A percentile compares a stretch with the other conserved stretches of the same genome.
Conservation (phyloP, 2,329 filamentous ascomycete genomes). For the Acarospora socialis region DNA sequence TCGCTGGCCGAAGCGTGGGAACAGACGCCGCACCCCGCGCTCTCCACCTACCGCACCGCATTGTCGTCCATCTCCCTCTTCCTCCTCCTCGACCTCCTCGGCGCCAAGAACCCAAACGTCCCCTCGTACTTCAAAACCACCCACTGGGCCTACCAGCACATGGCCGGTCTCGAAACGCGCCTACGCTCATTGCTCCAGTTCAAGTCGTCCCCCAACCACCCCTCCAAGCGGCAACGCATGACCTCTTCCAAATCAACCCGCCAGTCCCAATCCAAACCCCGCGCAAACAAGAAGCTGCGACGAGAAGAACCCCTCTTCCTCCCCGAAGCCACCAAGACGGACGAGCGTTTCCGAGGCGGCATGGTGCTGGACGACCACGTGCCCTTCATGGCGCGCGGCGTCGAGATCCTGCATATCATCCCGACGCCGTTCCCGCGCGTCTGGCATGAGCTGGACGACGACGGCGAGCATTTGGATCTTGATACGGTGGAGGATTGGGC, state of each 20-base stretch:
- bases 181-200: constrained; percentile 54
- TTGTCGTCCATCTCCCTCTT: constrained; percentile 75
- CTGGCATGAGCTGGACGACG: constrained; percentile 78
- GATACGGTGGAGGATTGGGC: constrained; percentile 77
- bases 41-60: constrained; percentile 60
- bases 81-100: constrained; percentile 80
- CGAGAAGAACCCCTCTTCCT: constrained; percentile 42
- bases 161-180: constrained; percentile 61
- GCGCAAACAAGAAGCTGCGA: no score
- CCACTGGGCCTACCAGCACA: constrained; percentile 77
- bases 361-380: constrained; percentile 75
- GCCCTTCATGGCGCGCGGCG: constrained; percentile 75
- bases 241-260: constrained; percentile 20
- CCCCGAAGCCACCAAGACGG: constrained; percentile 43
- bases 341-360: constrained; percentile 33
- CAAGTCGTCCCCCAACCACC: constrained; percentile 39
- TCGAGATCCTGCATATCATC: constrained; percentile 81
- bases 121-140: constrained; percentile 82
- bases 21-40: constrained; percentile 47
- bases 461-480: constrained; percentile 70
- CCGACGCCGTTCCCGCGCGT: constrained; percentile 66
- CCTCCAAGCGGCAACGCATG: constrained; percentile 5
- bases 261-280: constrained; percentile 18
- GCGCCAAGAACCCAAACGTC: constrained; percentile 50
- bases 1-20: constrained; percentile 77